Base-by-base conservation (phyloP, 1,284 basidiomycete genomes). In the Butyriboletus pseudospeciosus region DNA sequence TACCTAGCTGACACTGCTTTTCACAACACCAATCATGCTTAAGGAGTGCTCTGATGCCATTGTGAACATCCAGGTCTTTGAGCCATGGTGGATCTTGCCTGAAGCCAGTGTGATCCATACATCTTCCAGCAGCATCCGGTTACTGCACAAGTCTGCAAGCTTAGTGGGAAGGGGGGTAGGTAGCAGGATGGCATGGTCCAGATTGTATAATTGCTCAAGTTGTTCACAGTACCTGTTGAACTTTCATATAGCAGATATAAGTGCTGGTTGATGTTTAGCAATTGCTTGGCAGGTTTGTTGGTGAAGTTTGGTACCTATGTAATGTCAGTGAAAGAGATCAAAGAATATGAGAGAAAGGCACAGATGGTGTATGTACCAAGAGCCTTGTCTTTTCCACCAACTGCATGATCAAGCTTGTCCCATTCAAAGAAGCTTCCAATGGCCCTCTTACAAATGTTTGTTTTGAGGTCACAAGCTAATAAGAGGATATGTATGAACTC, bases 391-490 rank as follows among this genome's bases (percentile, higher is more conserved):
- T 60, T 58, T 0, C 73, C 67, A 0, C 70, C 66, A 7, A 68
- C 69, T 0, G 72, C 72, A 26, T 61, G 63, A 46, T 74, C 69
- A 0, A 76, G 58, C 6, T 61, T 64, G 28, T 76, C 72, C 70
- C 71, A 75, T 42, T 76, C 71, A 10, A 72, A 71, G 43, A 77
- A 76, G 16, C 67, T 71, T 0, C 64, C 67, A 9, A 74, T 69
- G 0, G 69, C 72, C 1, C 64, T 50, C 42, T 72, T 74, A 0
- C 64, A 55, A 23, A 77, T 73, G 47, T 72, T 73, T 16, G 73
- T 72, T 53, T 77, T 77, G 13, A 75, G 58, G 23, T 75, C 70
- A 0, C 63, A 57, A 0, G 69, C 69, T 47, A 75, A 50, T 0
- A 76, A 40, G 0, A 78, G 62, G 0, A 52, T 67, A 0, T 57